These are phyloP conservation scores for Dalechampia spathulata DNA, from an alignment of 441 rosid genomes.

Conservation along the genomic window DNA sequence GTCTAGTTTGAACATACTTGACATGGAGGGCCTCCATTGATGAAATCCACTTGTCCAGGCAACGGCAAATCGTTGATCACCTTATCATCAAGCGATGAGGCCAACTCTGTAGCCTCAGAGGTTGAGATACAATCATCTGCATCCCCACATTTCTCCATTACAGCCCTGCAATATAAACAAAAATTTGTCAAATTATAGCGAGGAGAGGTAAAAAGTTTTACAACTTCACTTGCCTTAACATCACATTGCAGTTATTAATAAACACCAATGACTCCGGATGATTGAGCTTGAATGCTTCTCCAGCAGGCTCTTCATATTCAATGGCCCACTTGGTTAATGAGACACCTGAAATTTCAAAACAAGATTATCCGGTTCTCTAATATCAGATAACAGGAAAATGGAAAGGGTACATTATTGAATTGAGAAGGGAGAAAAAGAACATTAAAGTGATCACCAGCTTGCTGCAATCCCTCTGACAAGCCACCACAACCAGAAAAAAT, in stretches of 20 bases:
- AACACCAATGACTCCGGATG: slow-evolving; percentile 68
- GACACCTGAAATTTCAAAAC: slow-evolving; percentile 40
- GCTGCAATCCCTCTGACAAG: slow-evolving; percentile 72
- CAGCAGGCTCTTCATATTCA: slow-evolving; percentile 94
- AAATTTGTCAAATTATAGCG: background rate
- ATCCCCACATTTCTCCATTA: slow-evolving; percentile 75
- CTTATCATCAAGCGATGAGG: slow-evolving; percentile 48
- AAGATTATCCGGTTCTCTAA: slow-evolving; percentile 6
- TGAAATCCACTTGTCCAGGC: slow-evolving; percentile 92
- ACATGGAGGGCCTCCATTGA: slow-evolving; percentile 97
- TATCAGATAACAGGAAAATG: background rate
- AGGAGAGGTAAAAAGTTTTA: background rate
- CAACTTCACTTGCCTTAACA: slow-evolving; percentile 47
- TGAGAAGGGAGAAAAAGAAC: background rate
- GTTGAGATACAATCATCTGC: slow-evolving; percentile 78
- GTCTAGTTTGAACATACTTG: slow-evolving; percentile 35
- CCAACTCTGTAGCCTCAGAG: slow-evolving; percentile 59
- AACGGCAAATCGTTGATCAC: slow-evolving; percentile 51
- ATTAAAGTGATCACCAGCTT: slow-evolving; percentile 38
- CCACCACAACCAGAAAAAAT: slow-evolving; percentile 98
- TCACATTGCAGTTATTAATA: slow-evolving; percentile 79
- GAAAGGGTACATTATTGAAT: background rate
- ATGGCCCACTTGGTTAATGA: slow-evolving; percentile 83
- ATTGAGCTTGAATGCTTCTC: slow-evolving; percentile 75
- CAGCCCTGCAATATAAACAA: slow-evolving; percentile 47